Evolutionary conservation across 352 stramenopile species (phyloP), one percentile per base, ranked within the genome.

Genomic region (Plasmopara viticola): DNA sequence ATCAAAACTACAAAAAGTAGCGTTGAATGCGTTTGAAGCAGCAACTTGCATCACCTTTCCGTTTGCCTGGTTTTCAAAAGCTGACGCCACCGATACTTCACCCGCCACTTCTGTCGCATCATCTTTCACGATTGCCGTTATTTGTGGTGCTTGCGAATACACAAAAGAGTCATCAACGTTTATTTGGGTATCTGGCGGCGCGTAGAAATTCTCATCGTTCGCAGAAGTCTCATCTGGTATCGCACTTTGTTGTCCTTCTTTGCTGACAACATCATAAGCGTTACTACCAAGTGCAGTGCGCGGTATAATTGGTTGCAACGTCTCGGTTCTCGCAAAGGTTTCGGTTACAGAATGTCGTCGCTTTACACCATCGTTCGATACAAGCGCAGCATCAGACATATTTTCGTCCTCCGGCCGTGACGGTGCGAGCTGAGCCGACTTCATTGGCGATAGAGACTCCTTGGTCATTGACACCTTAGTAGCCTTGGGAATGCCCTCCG

Each of bases 331-430:
- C 1, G 42, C 30, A 13, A 0, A 12, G 2, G 42, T 44, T 13
- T 54, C 48, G 31, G 14, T 50, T 35, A 12, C 31, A 8, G 59
- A 51, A 17, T 25, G 49, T 6, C 13, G 37, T n/a, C 59, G 47
- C 35, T 71, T 68, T 18, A 59, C 29, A 25, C 28, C 39, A 35
- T 47, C n/a, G 31, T 25, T 52, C 7, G 25, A 33, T 12, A 47
- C 15, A 2, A 25, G 7, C 20, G 33, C 8, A 30, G 28, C n/a
- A 0, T 25, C 34, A 5, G 30, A 39, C 0, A 13, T 2, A 12
- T 45, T 53, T 28, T 8, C 28, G 13, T 46, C 31, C 31, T 28
- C n/a, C 39, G 38, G 6, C 14, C 14, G 8, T 33, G 45, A 39
- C 25, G 41, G 7, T 49, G 17, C 33, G 14, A 33, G 9, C 34